These are phyloP conservation scores for Auricularia sp. DNA, from an alignment of 768 basidiomycete genomes.

Conservation along the genomic window DNA sequence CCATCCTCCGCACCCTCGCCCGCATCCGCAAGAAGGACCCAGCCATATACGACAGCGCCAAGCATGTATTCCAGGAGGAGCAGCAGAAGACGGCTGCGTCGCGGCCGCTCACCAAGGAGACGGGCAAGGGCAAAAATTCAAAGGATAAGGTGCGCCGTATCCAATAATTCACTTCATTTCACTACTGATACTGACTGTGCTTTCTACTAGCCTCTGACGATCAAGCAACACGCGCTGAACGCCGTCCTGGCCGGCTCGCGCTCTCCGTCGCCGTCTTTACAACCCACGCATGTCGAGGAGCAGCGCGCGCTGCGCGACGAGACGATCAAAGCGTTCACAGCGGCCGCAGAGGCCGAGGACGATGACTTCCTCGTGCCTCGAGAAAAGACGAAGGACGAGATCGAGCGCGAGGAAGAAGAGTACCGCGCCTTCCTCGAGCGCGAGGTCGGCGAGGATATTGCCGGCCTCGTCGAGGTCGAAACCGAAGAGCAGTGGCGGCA, in stretches of 20 bases:
- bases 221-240: conserved; percentile 63
- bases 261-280: conserved; percentile 46
- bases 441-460: conserved; percentile 70
- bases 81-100: conserved; percentile 36
- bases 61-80: conserved; percentile 50
- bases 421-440: conserved; percentile 74
- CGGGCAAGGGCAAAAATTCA: conserved; percentile 15
- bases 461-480: conserved; percentile 54
- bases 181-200: not conserved
- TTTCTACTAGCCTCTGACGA: conserved; percentile 51
- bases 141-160: conserved; percentile 42
- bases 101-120: conserved; percentile 14
- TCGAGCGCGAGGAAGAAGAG: conserved; percentile 71
- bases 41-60: conserved; percentile 73
- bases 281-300: conserved; percentile 67
- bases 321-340: conserved; percentile 77
- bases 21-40: conserved; percentile 78
- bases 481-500: conserved; percentile 21
- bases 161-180: not conserved
- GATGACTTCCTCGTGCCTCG: conserved; percentile 66
- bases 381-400: conserved; percentile 69
- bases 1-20: conserved; percentile 83
- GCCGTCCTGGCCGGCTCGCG: conserved; percentile 49
- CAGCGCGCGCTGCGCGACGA: conserved; percentile 66
- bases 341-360: conserved; percentile 26